phyloP scores from a whole-genome alignment of 2,329 filamentous ascomycete genomes.

The Fusarium algeriense region DNA sequence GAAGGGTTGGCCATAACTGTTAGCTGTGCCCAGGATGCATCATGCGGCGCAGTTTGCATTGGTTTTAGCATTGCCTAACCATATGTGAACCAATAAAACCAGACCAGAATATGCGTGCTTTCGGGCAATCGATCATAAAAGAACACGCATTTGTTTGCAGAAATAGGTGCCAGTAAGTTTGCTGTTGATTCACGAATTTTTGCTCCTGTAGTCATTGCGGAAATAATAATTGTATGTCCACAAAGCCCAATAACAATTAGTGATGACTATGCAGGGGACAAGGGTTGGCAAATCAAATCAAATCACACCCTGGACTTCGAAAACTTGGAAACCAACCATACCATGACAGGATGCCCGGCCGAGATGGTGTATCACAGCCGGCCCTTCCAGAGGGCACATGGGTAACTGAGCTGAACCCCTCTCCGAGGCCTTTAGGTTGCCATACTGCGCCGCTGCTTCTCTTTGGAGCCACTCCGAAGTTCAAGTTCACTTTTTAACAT shows the following conservation, averaged over 20 bases:
- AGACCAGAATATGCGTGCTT: background rate
- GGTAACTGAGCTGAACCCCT: constrained; percentile 17
- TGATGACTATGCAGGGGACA: constrained; percentile 35
- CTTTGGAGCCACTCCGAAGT: constrained; percentile 25
- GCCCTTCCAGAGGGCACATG: constrained; percentile 20
- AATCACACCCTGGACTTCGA: constrained; percentile 26
- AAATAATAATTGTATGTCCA: background rate
- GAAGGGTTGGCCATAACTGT: background rate
- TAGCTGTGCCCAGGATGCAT: background rate
- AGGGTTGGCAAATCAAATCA: constrained; percentile 25
- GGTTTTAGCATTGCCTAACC: background rate
- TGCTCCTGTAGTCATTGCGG: background rate
- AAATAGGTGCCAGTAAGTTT: background rate
- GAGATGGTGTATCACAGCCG: constrained; percentile 39
- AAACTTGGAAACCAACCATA: constrained; percentile 35
- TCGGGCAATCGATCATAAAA: background rate
- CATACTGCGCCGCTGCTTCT: background rate
- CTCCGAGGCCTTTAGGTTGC: background rate
- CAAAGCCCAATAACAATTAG: background rate
- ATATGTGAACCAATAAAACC: background rate
- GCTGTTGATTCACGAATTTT: background rate
- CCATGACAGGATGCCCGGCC: constrained; percentile 32
- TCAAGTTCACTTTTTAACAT: constrained; percentile 22
- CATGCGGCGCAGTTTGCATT: constrained; percentile 13
- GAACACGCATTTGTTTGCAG: background rate